phyloP scores from a whole-genome alignment of 1,284 basidiomycete genomes.

The Apiotrichum sp. region DNA sequence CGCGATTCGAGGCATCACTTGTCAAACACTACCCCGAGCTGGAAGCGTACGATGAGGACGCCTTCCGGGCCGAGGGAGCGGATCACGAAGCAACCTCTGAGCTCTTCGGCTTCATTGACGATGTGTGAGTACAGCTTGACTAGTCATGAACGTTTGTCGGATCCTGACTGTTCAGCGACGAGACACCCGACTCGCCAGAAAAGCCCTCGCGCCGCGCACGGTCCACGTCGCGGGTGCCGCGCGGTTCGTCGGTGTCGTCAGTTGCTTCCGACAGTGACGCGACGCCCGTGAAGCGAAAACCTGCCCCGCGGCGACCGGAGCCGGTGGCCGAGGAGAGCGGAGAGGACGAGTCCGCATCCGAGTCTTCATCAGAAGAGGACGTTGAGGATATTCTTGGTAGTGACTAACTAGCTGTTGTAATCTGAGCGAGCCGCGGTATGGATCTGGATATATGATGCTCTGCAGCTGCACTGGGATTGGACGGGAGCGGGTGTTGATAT shows the following conservation, averaged over 20 bases:
- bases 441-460: no score
- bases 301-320: neutral
- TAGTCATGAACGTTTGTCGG: no score
- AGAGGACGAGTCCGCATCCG: constrained; percentile 10
- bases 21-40: constrained; percentile 58
- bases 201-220: constrained; percentile 6
- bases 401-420: constrained; percentile 2
- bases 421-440: no score
- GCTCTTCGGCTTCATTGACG: constrained; percentile 42
- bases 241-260: neutral
- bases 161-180: no score
- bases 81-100: constrained; percentile 26
- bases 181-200: constrained; percentile 8
- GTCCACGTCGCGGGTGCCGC: constrained; percentile 1
- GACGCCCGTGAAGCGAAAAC: constrained; percentile 6
- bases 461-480: no score
- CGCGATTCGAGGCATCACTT: constrained; percentile 59
- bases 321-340: constrained; percentile 11
- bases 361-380: constrained; percentile 14
- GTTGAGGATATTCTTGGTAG: constrained; percentile 23
- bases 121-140: constrained; percentile 39
- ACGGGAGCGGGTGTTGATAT: no score
- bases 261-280: constrained; percentile 13
- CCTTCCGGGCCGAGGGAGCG: constrained; percentile 28
- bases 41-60: constrained; percentile 62